Evolutionary conservation across 176 grass and related monocot species (phyloP).

Genomic region (Aegilops speltoides): DNA sequence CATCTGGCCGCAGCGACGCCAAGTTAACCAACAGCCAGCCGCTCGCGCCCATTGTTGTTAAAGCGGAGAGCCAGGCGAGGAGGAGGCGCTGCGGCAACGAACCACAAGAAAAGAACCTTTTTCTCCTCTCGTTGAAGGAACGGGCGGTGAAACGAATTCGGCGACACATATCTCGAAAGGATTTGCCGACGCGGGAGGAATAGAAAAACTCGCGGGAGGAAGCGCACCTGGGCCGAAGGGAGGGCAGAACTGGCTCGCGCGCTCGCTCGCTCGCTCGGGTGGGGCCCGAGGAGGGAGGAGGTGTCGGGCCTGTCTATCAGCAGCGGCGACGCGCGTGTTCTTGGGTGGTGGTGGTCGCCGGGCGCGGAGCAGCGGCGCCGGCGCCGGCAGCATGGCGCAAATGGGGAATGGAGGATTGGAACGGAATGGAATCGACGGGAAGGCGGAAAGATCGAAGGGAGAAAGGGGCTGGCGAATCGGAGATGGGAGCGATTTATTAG

Average conservation of each 20-base stretch:
- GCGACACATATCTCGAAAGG: conserved; percentile 38
- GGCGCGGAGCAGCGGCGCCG: not conserved
- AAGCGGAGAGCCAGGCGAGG: conserved; percentile 22
- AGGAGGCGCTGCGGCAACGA: conserved; percentile 10
- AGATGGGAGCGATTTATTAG: conserved; percentile 44
- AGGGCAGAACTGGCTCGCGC: conserved; percentile 13
- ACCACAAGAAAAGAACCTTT: not conserved
- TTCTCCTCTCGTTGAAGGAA: not conserved
- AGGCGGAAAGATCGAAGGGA: conserved; percentile 18
- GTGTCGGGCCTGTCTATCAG: not conserved
- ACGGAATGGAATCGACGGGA: conserved; percentile 35
- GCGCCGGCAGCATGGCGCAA: conserved; percentile 39
- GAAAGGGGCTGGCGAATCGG: conserved; percentile 12
- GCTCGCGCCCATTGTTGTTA: conserved; percentile 41
- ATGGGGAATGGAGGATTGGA: not conserved
- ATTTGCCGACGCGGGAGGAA: not conserved
- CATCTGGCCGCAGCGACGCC: conserved; percentile 32
- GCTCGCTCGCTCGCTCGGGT: conserved; percentile 6
- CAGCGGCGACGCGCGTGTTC: conserved; percentile 10
- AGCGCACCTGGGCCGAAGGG: conserved; percentile 36
- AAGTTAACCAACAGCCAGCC: conserved; percentile 15
- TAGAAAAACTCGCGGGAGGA: not conserved
- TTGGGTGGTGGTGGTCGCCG: conserved; percentile 28
- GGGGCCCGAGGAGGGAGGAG: conserved; percentile 2
- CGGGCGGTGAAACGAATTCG: conserved; percentile 16